Evolutionary conservation across 305 asterid species (phyloP), one percentile per base, ranked within the genome.

Genomic region (Andrographis paniculata): DNA sequence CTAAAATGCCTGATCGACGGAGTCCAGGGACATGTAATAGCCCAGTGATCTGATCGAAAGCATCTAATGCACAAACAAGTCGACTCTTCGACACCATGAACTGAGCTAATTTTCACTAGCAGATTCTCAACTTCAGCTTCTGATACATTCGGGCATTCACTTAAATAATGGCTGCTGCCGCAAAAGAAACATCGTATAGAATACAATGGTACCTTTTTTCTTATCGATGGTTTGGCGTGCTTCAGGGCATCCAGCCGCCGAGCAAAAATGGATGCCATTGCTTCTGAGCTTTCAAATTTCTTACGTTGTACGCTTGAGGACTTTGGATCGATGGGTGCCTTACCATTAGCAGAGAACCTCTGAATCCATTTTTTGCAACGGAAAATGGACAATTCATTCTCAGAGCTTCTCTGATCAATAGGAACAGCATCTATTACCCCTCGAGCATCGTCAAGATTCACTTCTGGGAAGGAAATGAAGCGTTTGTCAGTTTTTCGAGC

Each of bases 41-140:
- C 88, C 93, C 86, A 78, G 48, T 84, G 95, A 68, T 67, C 76
- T 19, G 64, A 59, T 49, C 66, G 77, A 62, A 72, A 75, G 65
- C 95, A 84, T 67, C 72, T 60, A 52, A 75, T 72, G 79, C 93
- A 80, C 20, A 78, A 48, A 55, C 60, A 42, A 14, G 54, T 40
- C 59, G 67, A 65, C 35, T 58, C 74, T 17, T 62, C 72, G 5
- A 65, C 56, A 58, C 65, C 55, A 20, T 53, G 65, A 43, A 66
- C 55, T 9, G 76, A 60, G 30, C 70, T 37, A 15, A 62, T 42
- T 36, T 73, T 74, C 19, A 43, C 53, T 17, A 62, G 38, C 46
- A 77, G 77, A 61, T 70, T 62, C 56, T 70, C 69, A 10, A 62
- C 66, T 60, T 87, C 87, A 5, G 69, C 18, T 55, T 77, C 72